A percentile compares a stretch with the other conserved stretches of the same genome.
These are phyloP conservation scores for Neonectria neomacrospora DNA, from an alignment of 2,329 filamentous ascomycete species.

Conservation along the genomic window DNA sequence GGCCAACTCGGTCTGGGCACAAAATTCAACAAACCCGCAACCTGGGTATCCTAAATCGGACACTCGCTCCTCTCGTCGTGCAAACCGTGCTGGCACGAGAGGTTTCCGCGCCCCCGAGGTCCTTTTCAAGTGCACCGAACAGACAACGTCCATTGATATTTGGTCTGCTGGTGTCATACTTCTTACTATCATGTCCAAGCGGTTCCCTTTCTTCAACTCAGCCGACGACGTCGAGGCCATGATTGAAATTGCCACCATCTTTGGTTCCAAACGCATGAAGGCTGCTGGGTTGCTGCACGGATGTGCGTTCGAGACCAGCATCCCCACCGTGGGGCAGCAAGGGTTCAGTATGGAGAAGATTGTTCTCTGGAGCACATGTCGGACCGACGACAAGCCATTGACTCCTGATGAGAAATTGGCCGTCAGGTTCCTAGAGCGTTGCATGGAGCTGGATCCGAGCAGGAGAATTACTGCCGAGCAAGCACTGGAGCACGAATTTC, in stretches of 20 bases:
- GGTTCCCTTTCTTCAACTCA: constrained; percentile 98
- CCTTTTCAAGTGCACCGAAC: constrained; percentile 94
- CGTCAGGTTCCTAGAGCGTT: constrained; percentile 75
- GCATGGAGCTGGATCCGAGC: constrained; percentile 80
- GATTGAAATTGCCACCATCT: constrained; percentile 97
- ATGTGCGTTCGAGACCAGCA: constrained; percentile 89
- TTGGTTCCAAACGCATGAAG: constrained; percentile 87
- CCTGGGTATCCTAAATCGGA: constrained; percentile 89
- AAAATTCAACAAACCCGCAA: constrained; percentile 61
- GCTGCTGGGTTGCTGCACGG: constrained; percentile 85
- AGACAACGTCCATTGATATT: constrained; percentile 93
- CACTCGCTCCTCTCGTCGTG: constrained; percentile 84
- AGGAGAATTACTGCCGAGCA: constrained; percentile 80
- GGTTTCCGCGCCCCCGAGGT: constrained; percentile 98
- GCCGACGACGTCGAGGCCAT: constrained; percentile 98
- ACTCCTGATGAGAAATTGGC: constrained; percentile 77
- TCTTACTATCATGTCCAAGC: constrained; percentile 88
- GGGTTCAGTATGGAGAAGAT: constrained; percentile 94
- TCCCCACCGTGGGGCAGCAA: constrained; percentile 86
- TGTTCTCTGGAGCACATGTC: constrained; percentile 91
- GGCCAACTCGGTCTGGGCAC: constrained; percentile 68
- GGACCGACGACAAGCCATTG: constrained; percentile 69
- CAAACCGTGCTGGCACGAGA: constrained; percentile 93
- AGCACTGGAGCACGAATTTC: constrained; percentile 78
- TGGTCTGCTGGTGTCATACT: constrained; percentile 98